Percentiles rank a stretch among this genome's conserved stretches.
phyloP scores from a whole-genome alignment of 2,329 filamentous ascomycete species.

The Colletotrichum sp. region DNA sequence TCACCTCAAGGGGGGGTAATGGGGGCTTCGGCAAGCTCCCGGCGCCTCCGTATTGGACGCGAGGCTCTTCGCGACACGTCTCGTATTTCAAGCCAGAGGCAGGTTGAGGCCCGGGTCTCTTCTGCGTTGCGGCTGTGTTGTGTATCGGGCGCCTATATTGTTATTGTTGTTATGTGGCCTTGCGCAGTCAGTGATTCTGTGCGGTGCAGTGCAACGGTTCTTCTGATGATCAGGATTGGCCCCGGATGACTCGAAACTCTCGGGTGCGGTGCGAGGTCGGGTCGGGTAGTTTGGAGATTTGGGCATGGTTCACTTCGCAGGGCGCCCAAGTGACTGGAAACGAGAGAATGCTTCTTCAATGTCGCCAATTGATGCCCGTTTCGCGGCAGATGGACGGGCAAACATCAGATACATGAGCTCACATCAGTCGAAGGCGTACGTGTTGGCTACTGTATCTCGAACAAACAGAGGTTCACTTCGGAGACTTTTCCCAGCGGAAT shows the following conservation, averaged over 20 bases:
- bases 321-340: background rate
- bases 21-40: background rate
- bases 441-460: background rate
- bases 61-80: slow-evolving; percentile 1
- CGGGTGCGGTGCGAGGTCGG: background rate
- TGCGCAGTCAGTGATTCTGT: background rate
- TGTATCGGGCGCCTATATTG: background rate
- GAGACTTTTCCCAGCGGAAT: background rate
- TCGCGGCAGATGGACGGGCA: background rate
- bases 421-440: background rate
- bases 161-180: background rate
- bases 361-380: background rate
- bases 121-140: background rate
- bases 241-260: background rate
- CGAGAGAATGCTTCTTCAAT: background rate
- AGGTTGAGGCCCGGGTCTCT: background rate
- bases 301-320: background rate
- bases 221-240: background rate
- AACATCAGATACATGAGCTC: background rate
- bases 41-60: background rate
- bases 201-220: background rate
- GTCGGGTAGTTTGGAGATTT: background rate
- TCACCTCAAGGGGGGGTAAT: background rate
- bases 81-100: background rate
- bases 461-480: background rate